Evolutionary conservation across 345 rosid genomes (phyloP).

Genomic region (Noccaea caerulescens): DNA sequence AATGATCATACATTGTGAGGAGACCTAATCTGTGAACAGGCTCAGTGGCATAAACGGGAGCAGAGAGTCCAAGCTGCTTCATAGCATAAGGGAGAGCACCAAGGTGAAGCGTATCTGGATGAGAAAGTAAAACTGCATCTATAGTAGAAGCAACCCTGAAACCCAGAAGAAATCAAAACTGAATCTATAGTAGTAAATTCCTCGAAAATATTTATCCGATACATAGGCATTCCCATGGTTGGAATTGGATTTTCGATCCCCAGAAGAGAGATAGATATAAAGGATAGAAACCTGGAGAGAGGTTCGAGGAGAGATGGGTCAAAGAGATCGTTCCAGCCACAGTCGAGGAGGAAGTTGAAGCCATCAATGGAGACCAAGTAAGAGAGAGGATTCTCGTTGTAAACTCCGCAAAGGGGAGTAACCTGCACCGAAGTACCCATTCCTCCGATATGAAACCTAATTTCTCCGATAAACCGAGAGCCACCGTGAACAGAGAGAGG

Average conservation of each 20-base stretch:
- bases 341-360: slow-evolving; percentile 87
- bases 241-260: background rate
- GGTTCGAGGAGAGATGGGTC: slow-evolving; percentile 87
- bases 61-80: slow-evolving; percentile 83
- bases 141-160: slow-evolving; percentile 77
- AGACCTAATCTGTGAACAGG: slow-evolving; percentile 85
- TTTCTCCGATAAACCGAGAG: slow-evolving; percentile 32
- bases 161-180: slow-evolving; percentile 16
- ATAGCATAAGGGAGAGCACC: slow-evolving; percentile 96
- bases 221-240: background rate
- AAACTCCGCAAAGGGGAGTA: slow-evolving; percentile 80
- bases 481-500: slow-evolving; percentile 29
- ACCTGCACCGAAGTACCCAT: slow-evolving; percentile 98
- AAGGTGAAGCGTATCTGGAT: slow-evolving; percentile 85
- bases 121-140: slow-evolving; percentile 88
- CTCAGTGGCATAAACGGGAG: slow-evolving; percentile 84
- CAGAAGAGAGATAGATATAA: background rate
- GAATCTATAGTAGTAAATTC: background rate
- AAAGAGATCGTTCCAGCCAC: slow-evolving; percentile 98
- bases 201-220: background rate
- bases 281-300: slow-evolving; percentile 64
- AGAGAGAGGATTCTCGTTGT: slow-evolving; percentile 89
- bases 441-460: slow-evolving; percentile 33
- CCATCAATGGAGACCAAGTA: slow-evolving; percentile 89
- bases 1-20: slow-evolving; percentile 95